phyloP scores from a whole-genome alignment of 2,329 filamentous ascomycete species.

The Penicillium sp. region DNA sequence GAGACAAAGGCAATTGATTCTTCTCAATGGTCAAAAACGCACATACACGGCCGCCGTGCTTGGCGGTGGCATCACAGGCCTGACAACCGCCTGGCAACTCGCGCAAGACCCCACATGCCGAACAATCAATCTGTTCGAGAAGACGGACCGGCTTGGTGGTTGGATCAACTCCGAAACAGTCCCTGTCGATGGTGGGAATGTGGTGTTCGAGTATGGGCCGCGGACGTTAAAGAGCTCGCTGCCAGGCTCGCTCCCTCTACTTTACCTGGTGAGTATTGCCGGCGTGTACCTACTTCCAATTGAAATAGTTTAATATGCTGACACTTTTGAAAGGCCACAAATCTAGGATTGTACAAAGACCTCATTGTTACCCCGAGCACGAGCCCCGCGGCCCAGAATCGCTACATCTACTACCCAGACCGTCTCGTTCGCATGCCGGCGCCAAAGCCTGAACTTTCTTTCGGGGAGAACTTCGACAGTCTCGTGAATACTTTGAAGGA shows the following conservation, averaged over 20 bases:
- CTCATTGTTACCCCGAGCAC: conserved; percentile 55
- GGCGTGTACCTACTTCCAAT: neutral
- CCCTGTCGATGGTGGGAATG: conserved; percentile 56
- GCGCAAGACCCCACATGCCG: conserved; percentile 65
- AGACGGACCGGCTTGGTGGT: conserved; percentile 68
- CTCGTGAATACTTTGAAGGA: conserved; percentile 47
- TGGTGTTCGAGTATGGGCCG: conserved; percentile 82
- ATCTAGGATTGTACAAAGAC: conserved; percentile 58
- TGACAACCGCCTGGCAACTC: conserved; percentile 76
- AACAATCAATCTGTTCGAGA: conserved; percentile 80
- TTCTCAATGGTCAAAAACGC: conserved; percentile 23
- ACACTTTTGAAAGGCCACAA: conserved; percentile 52
- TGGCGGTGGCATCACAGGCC: conserved; percentile 79
- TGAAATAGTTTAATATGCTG: neutral
- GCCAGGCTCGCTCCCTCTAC: conserved; percentile 64
- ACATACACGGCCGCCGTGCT: conserved; percentile 62
- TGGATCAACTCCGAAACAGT: conserved; percentile 74
- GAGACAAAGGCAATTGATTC: conserved; percentile 20
- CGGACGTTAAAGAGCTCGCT: conserved; percentile 65
- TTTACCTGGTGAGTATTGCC: conserved; percentile 63
- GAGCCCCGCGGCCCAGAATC: conserved; percentile 58
- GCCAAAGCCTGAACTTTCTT: conserved; percentile 31
- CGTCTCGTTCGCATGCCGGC: conserved; percentile 67
- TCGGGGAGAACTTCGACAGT: conserved; percentile 12
- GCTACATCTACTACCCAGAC: conserved; percentile 87